A percentile compares a stretch with the other conserved stretches of the same genome.
These are phyloP conservation scores for Lyophyllum semitale DNA, from an alignment of 768 basidiomycete genomes.

Conservation along the genomic window DNA sequence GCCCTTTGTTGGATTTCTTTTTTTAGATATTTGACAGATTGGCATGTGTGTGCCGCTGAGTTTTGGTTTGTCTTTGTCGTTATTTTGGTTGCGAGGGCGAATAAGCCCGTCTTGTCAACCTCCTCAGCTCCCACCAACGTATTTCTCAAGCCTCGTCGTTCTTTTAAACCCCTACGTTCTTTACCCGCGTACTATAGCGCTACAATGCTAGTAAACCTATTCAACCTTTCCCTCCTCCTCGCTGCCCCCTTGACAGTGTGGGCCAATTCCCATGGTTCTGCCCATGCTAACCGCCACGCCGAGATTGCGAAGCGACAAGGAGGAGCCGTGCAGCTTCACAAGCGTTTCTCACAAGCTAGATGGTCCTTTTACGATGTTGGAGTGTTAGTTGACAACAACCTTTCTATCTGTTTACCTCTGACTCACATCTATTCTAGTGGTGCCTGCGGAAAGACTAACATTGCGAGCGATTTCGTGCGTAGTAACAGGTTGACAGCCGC, in stretches of 20 bases:
- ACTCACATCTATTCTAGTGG: slow-evolving; percentile 18
- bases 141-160: slow-evolving; percentile 13
- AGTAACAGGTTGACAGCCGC: neutral
- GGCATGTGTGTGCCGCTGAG: neutral
- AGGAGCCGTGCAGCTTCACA: slow-evolving; percentile 22
- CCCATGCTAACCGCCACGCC: slow-evolving; percentile 20
- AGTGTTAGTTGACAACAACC: slow-evolving; percentile 20
- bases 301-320: slow-evolving; percentile 26
- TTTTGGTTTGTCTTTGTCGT: slow-evolving; percentile 11
- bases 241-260: slow-evolving; percentile 31
- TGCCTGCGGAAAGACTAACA: slow-evolving; percentile 31
- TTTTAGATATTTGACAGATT: neutral
- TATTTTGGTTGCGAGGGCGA: slow-evolving; percentile 6
- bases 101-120: neutral
- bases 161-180: slow-evolving; percentile 15
- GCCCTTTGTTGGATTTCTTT: slow-evolving; percentile 1
- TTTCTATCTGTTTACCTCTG: neutral
- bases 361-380: slow-evolving; percentile 35
- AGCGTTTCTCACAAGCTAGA: slow-evolving; percentile 21
- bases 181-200: slow-evolving; percentile 6
- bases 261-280: slow-evolving; percentile 27
- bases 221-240: slow-evolving; percentile 21
- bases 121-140: neutral
- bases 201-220: slow-evolving; percentile 18
- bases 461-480: slow-evolving; percentile 27